Conservation (phyloP, 495 filamentous ascomycete species). For the Annulohypoxylon stygium region DNA sequence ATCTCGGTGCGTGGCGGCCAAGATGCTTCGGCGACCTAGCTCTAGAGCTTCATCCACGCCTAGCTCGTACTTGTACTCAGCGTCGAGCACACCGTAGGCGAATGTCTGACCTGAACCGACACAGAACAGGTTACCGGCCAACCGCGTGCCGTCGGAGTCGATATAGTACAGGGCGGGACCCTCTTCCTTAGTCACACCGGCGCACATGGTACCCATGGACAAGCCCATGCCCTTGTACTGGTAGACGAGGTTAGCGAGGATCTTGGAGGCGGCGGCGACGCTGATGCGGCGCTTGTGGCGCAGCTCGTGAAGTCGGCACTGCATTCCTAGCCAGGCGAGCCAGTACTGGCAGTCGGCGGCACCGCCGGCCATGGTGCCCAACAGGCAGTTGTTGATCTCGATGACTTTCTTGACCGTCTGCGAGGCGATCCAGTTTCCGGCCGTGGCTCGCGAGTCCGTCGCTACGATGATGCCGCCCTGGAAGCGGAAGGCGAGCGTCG, state of each 20-base stretch:
- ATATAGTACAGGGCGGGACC: slow-evolving; percentile 99
- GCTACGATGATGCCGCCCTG: slow-evolving; percentile 98
- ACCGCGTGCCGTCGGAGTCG: slow-evolving; percentile 94
- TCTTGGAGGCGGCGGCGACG: slow-evolving; percentile 97
- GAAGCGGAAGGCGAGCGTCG: slow-evolving; percentile 97
- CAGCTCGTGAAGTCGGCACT: slow-evolving; percentile 98
- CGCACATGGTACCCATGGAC: slow-evolving; percentile 99
- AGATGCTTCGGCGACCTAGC: slow-evolving; percentile 88
- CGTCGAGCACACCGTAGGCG: slow-evolving; percentile 96
- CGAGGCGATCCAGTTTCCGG: slow-evolving; percentile 98
- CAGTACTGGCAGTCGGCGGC: slow-evolving; percentile 99
- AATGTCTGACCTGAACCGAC: slow-evolving; percentile 98
- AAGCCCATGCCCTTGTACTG: slow-evolving; percentile 97
- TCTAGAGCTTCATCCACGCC: slow-evolving; percentile 87
- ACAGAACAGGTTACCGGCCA: slow-evolving; percentile 96
- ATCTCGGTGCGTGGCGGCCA: slow-evolving; percentile 97
- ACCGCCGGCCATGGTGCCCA: slow-evolving; percentile 98
- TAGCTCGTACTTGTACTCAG: slow-evolving; percentile 92
- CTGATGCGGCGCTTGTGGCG: slow-evolving; percentile 98
- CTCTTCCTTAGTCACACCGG: slow-evolving; percentile 95
- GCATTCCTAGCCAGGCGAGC: slow-evolving; percentile 98
- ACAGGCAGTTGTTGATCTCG: slow-evolving; percentile 87
- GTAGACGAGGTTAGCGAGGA: slow-evolving; percentile 97
- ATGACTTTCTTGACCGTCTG: slow-evolving; percentile 99
- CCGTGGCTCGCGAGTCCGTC: slow-evolving; percentile 95